Evolutionary conservation across 2,329 filamentous ascomycete species (phyloP).

Genomic region (Fusarium miscanthi): DNA sequence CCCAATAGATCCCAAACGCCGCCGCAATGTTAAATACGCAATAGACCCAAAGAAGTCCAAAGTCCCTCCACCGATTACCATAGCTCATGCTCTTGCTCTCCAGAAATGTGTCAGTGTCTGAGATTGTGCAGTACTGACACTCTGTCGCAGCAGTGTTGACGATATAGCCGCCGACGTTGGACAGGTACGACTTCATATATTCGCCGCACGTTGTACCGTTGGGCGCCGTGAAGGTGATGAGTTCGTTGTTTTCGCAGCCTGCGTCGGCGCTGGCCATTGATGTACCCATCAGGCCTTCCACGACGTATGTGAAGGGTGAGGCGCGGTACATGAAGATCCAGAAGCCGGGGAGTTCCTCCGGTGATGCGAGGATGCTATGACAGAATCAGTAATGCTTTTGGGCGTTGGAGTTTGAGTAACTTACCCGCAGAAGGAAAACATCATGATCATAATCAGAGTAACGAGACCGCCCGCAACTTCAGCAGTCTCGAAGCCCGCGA

Average conservation of each 20-base stretch:
- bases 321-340: slow-evolving; percentile 83
- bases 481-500: slow-evolving; percentile 70
- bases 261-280: slow-evolving; percentile 71
- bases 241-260: slow-evolving; percentile 72
- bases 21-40: slow-evolving; percentile 63
- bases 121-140: slow-evolving; percentile 60
- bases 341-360: slow-evolving; percentile 72
- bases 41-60: slow-evolving; percentile 65
- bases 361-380: slow-evolving; percentile 69
- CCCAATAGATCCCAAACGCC: slow-evolving; percentile 63
- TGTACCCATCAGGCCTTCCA: slow-evolving; percentile 72
- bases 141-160: slow-evolving; percentile 31
- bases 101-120: slow-evolving; percentile 55
- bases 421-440: slow-evolving; percentile 74
- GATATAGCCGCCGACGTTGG: slow-evolving; percentile 59
- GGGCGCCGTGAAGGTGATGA: slow-evolving; percentile 70
- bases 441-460: slow-evolving; percentile 72
- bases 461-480: slow-evolving; percentile 74
- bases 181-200: slow-evolving; percentile 64
- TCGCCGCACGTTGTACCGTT: slow-evolving; percentile 62
- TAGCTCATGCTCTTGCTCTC: slow-evolving; percentile 57
- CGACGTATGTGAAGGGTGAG: slow-evolving; percentile 79
- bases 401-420: slow-evolving; percentile 44
- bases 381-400: fast-evolving
- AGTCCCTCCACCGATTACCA: slow-evolving; percentile 65